These are phyloP conservation scores for Albifimbria verrucaria DNA, from an alignment of 2,329 filamentous ascomycete genomes.

Conservation along the genomic window DNA sequence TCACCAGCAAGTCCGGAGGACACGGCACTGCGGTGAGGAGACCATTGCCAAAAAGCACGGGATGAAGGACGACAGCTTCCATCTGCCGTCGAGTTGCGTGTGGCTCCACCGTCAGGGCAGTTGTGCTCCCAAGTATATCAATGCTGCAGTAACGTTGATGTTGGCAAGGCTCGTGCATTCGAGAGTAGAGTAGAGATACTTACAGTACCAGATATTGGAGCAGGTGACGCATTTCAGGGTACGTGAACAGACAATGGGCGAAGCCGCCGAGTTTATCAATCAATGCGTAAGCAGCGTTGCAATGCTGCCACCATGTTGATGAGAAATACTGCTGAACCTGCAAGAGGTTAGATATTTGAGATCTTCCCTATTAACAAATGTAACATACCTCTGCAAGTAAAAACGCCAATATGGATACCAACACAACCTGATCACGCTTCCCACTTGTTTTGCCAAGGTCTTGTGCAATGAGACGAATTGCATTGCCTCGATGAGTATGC, in stretches of 20 bases:
- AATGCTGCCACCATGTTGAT: constrained; percentile 11
- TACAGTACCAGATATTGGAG: constrained; percentile 13
- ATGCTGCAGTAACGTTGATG: no score
- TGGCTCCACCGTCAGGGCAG: constrained; percentile 5
- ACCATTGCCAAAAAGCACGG: constrained; percentile 12
- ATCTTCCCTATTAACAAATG: not conserved
- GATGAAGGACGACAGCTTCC: constrained; percentile 8
- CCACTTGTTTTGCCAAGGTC: not conserved
- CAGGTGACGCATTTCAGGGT: constrained; percentile 4
- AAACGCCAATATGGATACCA: constrained; percentile 11
- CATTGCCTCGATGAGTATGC: constrained; percentile 12
- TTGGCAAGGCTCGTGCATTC: no score
- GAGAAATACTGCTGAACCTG: constrained; percentile 13
- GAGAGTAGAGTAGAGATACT: not conserved
- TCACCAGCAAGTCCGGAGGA: constrained; percentile 12
- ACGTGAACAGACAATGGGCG: not conserved
- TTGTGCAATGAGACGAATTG: constrained; percentile 10
- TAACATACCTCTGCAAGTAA: constrained; percentile 12
- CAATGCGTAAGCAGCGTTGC: constrained; percentile 11
- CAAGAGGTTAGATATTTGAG: not conserved
- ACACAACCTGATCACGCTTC: not conserved
- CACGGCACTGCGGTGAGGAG: constrained; percentile 17
- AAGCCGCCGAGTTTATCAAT: constrained; percentile 11
- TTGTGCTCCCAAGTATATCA: constrained; percentile 13
- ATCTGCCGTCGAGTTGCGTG: constrained; percentile 7